phyloP scores from a whole-genome alignment of 2,329 filamentous ascomycete genomes.

The Rhinocladiella mackenziei region DNA sequence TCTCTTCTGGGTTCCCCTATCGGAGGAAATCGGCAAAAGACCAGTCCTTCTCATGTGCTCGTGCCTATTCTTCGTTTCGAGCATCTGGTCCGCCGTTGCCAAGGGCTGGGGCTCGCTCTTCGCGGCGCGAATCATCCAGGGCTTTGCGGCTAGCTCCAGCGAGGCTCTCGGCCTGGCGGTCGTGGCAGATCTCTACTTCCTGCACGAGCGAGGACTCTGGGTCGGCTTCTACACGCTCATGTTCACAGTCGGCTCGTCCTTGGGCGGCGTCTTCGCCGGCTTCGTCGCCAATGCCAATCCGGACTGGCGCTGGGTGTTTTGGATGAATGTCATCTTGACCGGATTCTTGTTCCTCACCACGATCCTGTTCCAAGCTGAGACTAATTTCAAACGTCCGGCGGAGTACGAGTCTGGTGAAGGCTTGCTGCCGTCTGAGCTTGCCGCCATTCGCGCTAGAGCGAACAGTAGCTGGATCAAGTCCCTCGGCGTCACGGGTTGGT shows the following conservation, averaged over 20 bases:
- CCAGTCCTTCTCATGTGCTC: constrained; percentile 51
- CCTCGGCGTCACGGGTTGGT: constrained; percentile 6
- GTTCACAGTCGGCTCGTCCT: constrained; percentile 35
- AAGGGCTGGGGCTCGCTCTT: constrained; percentile 58
- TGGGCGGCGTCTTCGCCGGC: constrained; percentile 7
- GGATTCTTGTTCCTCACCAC: constrained; percentile 1
- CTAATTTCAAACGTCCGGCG: constrained; percentile 10
- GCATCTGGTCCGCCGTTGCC: constrained; percentile 56
- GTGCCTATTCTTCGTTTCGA: constrained; percentile 51
- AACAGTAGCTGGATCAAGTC: constrained; percentile 9
- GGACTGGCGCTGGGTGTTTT: constrained; percentile 11
- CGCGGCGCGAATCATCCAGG: constrained; percentile 59
- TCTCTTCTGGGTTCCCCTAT: constrained; percentile 56
- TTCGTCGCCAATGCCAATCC: constrained; percentile 8
- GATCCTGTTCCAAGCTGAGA: constrained; percentile 8
- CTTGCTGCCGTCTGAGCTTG: constrained; percentile 2
- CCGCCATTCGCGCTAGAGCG: background rate
- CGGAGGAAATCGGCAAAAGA: constrained; percentile 52
- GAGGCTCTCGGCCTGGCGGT: constrained; percentile 52
- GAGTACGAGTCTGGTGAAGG: constrained; percentile 14
- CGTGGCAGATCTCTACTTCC: constrained; percentile 61
- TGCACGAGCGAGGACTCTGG: constrained; percentile 60
- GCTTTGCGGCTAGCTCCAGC: constrained; percentile 57
- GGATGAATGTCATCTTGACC: constrained; percentile 7
- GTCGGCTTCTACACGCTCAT: constrained; percentile 47